phyloP scores from a whole-genome alignment of 208 protist species.

The Trypanosoma melophagium region DNA sequence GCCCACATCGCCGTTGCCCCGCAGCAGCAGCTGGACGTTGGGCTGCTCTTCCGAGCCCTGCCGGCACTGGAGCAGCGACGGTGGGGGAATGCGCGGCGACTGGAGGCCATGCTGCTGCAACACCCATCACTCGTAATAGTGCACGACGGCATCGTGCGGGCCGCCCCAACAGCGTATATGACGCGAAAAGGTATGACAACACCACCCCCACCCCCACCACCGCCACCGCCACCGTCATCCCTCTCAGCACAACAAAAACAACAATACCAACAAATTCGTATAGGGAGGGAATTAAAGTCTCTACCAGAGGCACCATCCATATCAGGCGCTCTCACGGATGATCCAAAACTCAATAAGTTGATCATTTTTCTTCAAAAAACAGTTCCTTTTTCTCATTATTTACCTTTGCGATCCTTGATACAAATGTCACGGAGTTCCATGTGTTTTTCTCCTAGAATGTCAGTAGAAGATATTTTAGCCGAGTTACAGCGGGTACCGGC shows the following conservation, averaged over 20 bases:
- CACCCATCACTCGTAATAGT: conserved; percentile 20
- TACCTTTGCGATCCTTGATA: conserved; percentile 21
- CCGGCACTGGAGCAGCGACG: conserved; percentile 23
- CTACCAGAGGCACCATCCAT: conserved; percentile 9
- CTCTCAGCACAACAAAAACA: no score
- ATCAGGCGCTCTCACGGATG: background rate
- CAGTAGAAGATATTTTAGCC: conserved; percentile 17
- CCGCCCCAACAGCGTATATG: conserved; percentile 19
- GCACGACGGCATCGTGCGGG: conserved; percentile 18
- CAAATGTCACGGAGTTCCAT: conserved; percentile 10
- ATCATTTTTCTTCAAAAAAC: conserved; percentile 19
- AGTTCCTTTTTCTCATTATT: conserved; percentile 30
- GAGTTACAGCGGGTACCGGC: conserved; percentile 26
- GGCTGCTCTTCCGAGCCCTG: conserved; percentile 18
- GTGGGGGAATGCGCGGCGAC: conserved; percentile 17
- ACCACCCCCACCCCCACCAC: background rate
- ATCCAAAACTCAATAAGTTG: conserved; percentile 23
- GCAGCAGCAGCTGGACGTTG: conserved; percentile 27
- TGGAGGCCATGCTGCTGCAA: conserved; percentile 27
- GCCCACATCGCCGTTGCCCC: conserved; percentile 38
- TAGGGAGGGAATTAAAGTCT: background rate
- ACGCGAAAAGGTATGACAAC: background rate
- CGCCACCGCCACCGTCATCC: background rate
- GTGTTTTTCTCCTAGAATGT: conserved; percentile 13
- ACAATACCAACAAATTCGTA: background rate